Evolutionary conservation across 352 stramenopile species (phyloP).

Genomic region (Plasmopara muralis): DNA sequence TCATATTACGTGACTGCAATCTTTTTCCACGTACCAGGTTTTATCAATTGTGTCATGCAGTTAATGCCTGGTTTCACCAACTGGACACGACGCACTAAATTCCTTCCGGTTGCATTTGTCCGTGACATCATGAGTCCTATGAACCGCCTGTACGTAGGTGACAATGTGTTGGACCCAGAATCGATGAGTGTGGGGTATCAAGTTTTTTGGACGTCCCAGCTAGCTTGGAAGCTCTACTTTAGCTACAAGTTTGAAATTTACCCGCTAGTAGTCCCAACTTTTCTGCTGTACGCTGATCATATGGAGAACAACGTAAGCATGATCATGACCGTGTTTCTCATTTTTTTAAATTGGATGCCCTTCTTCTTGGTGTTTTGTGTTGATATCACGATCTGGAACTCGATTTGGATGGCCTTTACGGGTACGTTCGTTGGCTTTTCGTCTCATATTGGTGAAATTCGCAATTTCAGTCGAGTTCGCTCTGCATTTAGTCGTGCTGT

Average conservation of each 20-base stretch:
- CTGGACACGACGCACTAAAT: conserved; percentile 71
- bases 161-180: conserved; percentile 94
- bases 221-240: conserved; percentile 97
- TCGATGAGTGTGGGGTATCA: conserved; percentile 88
- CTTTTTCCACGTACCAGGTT: conserved; percentile 58
- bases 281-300: conserved; percentile 96
- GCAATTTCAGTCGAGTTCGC: conserved; percentile 86
- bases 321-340: conserved; percentile 83
- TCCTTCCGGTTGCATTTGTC: conserved; percentile 51
- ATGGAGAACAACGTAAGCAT: conserved; percentile 82
- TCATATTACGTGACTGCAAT: conserved; percentile 52
- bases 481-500: conserved; percentile 82
- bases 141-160: conserved; percentile 95
- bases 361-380: conserved; percentile 98
- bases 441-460: conserved; percentile 94
- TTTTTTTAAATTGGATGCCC: conserved; percentile 94
- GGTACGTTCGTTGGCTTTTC: conserved; percentile 96
- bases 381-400: conserved; percentile 98
- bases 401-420: conserved; percentile 95
- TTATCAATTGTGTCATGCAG: conserved; percentile 73
- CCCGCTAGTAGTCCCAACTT: conserved; percentile 91
- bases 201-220: conserved; percentile 92
- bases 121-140: conserved; percentile 90
- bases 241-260: conserved; percentile 98
- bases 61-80: conserved; percentile 72